Evolutionary conservation across 345 rosid species (phyloP).

Genomic region (Ceriops tagal): DNA sequence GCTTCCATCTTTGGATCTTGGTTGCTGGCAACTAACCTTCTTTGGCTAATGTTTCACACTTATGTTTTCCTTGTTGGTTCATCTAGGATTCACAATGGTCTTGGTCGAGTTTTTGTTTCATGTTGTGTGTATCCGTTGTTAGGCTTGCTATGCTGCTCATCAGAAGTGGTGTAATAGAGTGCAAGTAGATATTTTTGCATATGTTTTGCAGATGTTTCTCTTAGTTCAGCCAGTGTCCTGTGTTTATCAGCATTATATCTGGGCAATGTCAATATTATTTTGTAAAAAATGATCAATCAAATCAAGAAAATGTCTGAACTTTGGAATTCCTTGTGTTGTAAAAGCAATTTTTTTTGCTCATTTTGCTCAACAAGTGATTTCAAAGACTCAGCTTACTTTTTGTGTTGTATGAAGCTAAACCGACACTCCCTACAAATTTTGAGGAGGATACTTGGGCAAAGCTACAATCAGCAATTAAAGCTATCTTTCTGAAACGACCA

Average conservation of each 20-base stretch:
- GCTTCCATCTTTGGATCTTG: slow-evolving; percentile 7
- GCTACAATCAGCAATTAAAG: slow-evolving; percentile 85
- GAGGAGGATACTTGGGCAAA: slow-evolving; percentile 93
- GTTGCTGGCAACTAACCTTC: background rate
- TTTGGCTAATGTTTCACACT: background rate
- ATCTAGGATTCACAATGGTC: background rate
- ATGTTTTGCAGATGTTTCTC: background rate
- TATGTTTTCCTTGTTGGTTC: background rate
- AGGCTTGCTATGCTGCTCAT: background rate
- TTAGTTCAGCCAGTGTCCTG: too few relatives aligned
- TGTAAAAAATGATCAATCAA: too few relatives aligned
- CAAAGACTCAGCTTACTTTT: background rate
- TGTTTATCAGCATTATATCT: too few relatives aligned
- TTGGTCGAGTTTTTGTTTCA: background rate
- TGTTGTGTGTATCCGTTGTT: background rate
- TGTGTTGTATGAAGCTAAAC: slow-evolving; percentile 60
- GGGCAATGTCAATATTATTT: too few relatives aligned
- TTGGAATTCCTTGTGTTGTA: too few relatives aligned
- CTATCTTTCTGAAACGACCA: slow-evolving; percentile 81
- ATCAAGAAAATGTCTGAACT: too few relatives aligned
- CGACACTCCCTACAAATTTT: slow-evolving; percentile 69
- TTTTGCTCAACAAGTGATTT: too few relatives aligned
- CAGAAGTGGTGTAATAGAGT: background rate
- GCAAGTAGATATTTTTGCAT: background rate
- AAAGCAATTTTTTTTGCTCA: too few relatives aligned